Evolutionary conservation across 2,329 filamentous ascomycete genomes (phyloP).

Genomic region (Penicillium sp.): DNA sequence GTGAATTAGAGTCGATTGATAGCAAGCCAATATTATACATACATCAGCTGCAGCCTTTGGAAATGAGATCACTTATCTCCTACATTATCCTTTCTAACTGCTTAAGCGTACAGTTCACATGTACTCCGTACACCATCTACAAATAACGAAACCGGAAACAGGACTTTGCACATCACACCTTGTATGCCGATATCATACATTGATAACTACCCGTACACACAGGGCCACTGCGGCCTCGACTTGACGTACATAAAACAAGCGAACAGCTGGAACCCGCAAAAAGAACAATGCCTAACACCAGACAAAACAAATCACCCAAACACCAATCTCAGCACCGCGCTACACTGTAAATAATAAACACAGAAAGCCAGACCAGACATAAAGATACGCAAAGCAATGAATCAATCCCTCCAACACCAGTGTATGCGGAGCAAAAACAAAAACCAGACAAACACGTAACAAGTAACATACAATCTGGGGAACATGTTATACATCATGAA

Average conservation of each 20-base stretch:
- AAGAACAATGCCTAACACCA: neutral
- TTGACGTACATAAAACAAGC: slow-evolving; percentile 9
- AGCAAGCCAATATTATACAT: no score
- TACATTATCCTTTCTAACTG: neutral
- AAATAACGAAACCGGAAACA: neutral
- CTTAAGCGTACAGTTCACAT: neutral
- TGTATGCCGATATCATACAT: slow-evolving; percentile 21
- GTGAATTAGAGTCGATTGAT: no score
- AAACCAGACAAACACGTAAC: neutral
- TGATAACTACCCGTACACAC: slow-evolving; percentile 21
- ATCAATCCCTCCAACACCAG: slow-evolving; percentile 1
- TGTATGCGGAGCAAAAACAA: neutral
- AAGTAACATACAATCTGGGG: neutral
- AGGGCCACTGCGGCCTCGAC: slow-evolving; percentile 8
- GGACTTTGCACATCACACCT: neutral
- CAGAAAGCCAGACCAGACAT: neutral
- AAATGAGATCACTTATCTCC: no score
- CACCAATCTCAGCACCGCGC: slow-evolving; percentile 12
- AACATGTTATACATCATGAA: slow-evolving; percentile 7
- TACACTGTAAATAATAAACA: neutral
- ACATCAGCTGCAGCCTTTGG: no score
- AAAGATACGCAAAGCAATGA: neutral
- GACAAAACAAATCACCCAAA: slow-evolving; percentile 4
- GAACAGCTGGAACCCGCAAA: slow-evolving; percentile 1
- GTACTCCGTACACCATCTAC: neutral